These are phyloP conservation scores for Saccharomyces eubayanus DNA, from an alignment of 805 yeast species.

Conservation along the genomic window DNA sequence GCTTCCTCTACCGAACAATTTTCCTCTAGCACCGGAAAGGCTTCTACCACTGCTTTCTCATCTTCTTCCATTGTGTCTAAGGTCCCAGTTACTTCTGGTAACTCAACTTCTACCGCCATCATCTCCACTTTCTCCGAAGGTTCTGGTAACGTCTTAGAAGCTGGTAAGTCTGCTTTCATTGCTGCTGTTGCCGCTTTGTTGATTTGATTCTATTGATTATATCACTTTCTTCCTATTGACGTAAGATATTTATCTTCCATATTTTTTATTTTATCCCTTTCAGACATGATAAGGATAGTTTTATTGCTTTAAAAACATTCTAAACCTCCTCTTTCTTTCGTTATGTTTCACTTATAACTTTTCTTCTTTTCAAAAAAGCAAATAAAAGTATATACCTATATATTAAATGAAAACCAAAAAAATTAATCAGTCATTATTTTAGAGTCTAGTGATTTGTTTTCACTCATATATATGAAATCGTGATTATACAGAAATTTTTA, in stretches of 20 bases:
- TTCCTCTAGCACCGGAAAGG: slow-evolving; percentile 13
- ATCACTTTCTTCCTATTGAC: neutral
- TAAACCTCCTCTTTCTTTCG: neutral
- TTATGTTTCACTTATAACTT: neutral
- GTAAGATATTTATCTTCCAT: neutral
- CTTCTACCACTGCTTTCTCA: slow-evolving; percentile 12
- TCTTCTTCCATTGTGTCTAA: slow-evolving; percentile 17
- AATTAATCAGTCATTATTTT: neutral
- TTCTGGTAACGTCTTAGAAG: slow-evolving; percentile 22
- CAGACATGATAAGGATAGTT: neutral
- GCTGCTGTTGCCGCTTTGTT: slow-evolving; percentile 25
- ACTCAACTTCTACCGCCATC: neutral
- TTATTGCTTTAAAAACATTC: neutral
- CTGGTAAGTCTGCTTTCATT: slow-evolving; percentile 17
- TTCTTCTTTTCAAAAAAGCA: neutral
- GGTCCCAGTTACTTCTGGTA: slow-evolving; percentile 7
- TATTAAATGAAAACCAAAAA: neutral
- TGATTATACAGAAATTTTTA: neutral
- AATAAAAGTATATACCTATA: neutral
- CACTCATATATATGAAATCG: neutral
- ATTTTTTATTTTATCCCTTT: neutral
- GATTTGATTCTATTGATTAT: slow-evolving; percentile 14
- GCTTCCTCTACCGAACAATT: slow-evolving; percentile 15
- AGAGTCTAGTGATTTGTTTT: neutral
- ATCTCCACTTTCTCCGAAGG: slow-evolving; percentile 33